Conservation (phyloP, 768 basidiomycete species). For the Calvatia gigantea region DNA sequence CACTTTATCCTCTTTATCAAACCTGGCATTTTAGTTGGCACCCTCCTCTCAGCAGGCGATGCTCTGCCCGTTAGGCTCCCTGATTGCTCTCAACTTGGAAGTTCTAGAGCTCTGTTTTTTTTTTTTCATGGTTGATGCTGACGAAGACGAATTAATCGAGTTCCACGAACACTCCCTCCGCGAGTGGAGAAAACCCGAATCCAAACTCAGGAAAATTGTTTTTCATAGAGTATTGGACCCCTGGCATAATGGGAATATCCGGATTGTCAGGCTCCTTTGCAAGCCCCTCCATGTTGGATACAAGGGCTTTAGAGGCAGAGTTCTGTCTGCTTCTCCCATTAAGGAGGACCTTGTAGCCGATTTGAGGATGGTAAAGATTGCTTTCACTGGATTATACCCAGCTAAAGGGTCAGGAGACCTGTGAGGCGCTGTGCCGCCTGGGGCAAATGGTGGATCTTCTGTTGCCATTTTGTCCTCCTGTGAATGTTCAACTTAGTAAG, state of each 20-base stretch:
- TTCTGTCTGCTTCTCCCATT: background rate
- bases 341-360: background rate
- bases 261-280: background rate
- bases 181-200: slow-evolving; percentile 1
- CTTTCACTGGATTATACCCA: background rate
- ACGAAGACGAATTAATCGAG: background rate
- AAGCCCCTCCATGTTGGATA: background rate
- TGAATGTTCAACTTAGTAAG: background rate
- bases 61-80: background rate
- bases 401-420: background rate
- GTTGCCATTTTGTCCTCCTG: background rate
- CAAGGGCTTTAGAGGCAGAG: background rate
- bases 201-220: background rate
- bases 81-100: background rate
- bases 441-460: background rate
- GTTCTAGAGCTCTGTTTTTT: background rate
- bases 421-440: background rate
- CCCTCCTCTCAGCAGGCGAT: background rate
- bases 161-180: background rate
- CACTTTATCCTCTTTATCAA: background rate
- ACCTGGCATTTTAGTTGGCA: slow-evolving; percentile 1
- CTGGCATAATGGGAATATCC: background rate
- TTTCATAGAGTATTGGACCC: background rate
- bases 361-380: background rate
- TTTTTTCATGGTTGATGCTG: background rate